Evolutionary conservation across 1,139 yeast genomes (phyloP), one percentile per base, ranked within the genome.

Genomic region (Geotrichum fermentans): DNA sequence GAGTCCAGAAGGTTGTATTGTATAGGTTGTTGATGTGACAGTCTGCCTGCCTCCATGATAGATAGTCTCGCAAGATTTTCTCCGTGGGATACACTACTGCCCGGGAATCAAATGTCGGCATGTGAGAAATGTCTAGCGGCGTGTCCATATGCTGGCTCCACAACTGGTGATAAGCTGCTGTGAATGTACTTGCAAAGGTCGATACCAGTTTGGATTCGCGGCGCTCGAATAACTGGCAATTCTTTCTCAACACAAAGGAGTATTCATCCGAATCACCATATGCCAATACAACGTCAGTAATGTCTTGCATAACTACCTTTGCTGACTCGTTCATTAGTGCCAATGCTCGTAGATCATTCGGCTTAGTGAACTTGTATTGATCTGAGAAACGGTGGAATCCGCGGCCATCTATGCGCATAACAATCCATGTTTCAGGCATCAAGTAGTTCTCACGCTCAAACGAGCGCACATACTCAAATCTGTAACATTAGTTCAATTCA

Each of bases 191-290:
- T 4, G 88, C 88, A 67, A 92, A 82, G 1, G 95, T 79, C 3
- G 95, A 79, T 1, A 85, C 79, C 41, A 92, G 69, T 63, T 92
- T 92, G 71, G 66, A 76, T 54, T 84, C 92, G 50, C 98, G 71
- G 57, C 97, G 71, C 56, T 89, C 96, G 61, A 83, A 90, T 51
- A 92, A 64, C 1, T 71, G 70, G 44, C 95, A 81, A 38, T 72
- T 73, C 49, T 73, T 77, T 30, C 80, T 70, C 46, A 92, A 67
- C 7, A 90, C 75, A 65, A 90, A 90, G 20, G 94, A 84, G 64
- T 85, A 92, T 68, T 92, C 99, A 65, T 92, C 99, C 30, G 95
- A 83, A 61, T 92, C 97, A 0, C 99, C 99, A 63, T 84, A 92
- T 0, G 96, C 95, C 65, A 90, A 56, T 20, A 82, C 61, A 1